Base-by-base conservation (phyloP, 2,329 filamentous ascomycete genomes). In the Fusarium bactridioides region DNA sequence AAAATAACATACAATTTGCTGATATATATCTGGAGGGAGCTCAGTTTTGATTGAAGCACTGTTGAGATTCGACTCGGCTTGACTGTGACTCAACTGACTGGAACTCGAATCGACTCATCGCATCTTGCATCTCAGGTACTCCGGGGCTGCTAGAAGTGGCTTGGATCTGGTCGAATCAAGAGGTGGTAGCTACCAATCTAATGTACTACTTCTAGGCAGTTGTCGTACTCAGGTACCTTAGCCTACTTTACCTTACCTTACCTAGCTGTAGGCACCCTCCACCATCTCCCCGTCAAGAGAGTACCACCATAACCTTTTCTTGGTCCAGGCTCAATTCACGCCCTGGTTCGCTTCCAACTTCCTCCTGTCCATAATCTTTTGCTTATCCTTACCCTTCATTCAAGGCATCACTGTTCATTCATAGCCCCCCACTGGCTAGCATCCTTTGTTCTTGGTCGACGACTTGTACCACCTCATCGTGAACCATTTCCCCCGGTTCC, bases 291-390 rank as follows among this genome's bases (percentile, higher is more conserved):
- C 60, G 48, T 61, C 71, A 59, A 75, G 70, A 72, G 76, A 78
- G 74, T 68, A 77, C 73, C 73, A 78, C 74, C 67, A 67, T 67
- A 78, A 67, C 66, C 48, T 41, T 67, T 59, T 70, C 64, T 64
- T 59, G 70, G 67, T 61, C 73, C 65, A 63, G 65, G 64, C 59
- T 74, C 68, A 64, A 69, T 78, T 76, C 77, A 77, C 77, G 77
- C 64, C 64, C 64, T 72, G 56, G 45, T 43, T 57, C 56, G 59
- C 61, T 65, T 74, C 58, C 70, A 61, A 64, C 69, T 65, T 58
- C 67, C 45, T 63, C 40, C 59, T 45, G 56, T 57, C 35, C 61
- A 43, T 58, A 68, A 60, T 63, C 63, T 72, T 70, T 63, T 48
- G 43, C 62, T 61, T 35, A 31, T 56, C 48, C 48, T 25, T 48